These are phyloP conservation scores for Parastagonospora nodorum DNA, from an alignment of 2,329 filamentous ascomycete species.

Conservation along the genomic window DNA sequence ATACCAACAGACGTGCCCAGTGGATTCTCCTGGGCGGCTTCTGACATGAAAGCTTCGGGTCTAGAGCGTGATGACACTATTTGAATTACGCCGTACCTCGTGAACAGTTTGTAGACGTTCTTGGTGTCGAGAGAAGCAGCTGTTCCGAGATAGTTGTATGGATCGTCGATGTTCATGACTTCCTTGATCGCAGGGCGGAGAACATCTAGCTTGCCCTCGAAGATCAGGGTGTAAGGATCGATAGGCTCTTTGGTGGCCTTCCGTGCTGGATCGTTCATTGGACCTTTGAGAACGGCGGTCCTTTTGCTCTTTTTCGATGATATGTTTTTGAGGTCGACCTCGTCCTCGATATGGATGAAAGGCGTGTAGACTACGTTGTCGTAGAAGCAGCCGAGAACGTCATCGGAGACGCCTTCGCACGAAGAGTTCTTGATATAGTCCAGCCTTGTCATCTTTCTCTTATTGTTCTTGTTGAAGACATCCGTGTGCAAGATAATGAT, in stretches of 20 bases:
- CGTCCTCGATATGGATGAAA: constrained; percentile 96
- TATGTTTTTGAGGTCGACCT: constrained; percentile 77
- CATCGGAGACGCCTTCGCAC: constrained; percentile 89
- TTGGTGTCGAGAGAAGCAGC: constrained; percentile 76
- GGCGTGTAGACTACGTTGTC: constrained; percentile 98
- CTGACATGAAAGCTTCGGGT: constrained; percentile 92
- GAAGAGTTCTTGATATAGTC: constrained; percentile 96
- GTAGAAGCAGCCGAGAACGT: constrained; percentile 94
- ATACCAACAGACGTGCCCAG: constrained; percentile 82
- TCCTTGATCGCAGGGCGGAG: constrained; percentile 86
- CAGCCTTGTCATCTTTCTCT: constrained; percentile 95
- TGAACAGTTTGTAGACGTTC: constrained; percentile 85
- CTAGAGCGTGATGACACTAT: constrained; percentile 93
- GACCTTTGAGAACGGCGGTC: constrained; percentile 55
- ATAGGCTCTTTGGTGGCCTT: constrained; percentile 79
- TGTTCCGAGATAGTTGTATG: constrained; percentile 85
- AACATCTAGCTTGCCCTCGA: constrained; percentile 84
- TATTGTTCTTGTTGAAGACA: constrained; percentile 99
- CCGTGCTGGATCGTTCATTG: constrained; percentile 70
- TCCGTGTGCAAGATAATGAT: constrained; percentile 96
- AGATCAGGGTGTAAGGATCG: constrained; percentile 91
- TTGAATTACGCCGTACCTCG: constrained; percentile 87
- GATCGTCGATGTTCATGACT: constrained; percentile 89
- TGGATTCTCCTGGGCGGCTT: constrained; percentile 82
- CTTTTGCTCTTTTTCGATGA: constrained; percentile 73